Conservation (phyloP, 345 rosid species). For the Erucastrum elatum region DNA sequence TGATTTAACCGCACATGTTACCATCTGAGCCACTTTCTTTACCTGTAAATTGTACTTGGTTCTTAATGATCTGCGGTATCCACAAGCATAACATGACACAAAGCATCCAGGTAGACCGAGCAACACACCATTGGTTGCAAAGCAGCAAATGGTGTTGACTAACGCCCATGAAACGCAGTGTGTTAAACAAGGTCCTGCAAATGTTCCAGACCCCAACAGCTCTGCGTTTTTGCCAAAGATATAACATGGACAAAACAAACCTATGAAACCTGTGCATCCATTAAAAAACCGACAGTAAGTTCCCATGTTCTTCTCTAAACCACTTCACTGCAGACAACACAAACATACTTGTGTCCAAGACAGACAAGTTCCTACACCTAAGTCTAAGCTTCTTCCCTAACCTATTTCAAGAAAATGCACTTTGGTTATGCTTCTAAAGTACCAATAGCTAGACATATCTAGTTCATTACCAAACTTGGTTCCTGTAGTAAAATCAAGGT, state of each 20-base stretch:
- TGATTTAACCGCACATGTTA: not conserved
- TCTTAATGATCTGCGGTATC: conserved; percentile 71
- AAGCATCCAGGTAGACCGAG: conserved; percentile 90
- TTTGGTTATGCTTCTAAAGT: conserved; percentile 9
- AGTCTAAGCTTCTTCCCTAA: not conserved
- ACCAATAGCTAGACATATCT: not conserved
- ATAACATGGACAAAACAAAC: conserved; percentile 81
- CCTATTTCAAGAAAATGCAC: not conserved
- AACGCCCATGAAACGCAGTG: conserved; percentile 76
- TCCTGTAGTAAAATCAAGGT: conserved; percentile 59
- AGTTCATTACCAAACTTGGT: conserved; percentile 36
- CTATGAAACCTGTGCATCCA: conserved; percentile 60
- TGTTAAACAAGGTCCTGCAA: conserved; percentile 70
- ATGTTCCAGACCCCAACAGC: conserved; percentile 83
- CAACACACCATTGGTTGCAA: conserved; percentile 64
- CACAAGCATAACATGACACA: conserved; percentile 78
- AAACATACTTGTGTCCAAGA: not conserved
- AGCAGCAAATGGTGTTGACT: conserved; percentile 67
- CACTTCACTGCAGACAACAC: not conserved
- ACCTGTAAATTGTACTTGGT: conserved; percentile 75
- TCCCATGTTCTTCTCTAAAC: not conserved
- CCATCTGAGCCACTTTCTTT: not conserved
- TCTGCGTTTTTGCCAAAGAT: conserved; percentile 89
- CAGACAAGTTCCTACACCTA: not conserved
- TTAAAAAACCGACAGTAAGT: conserved; percentile 10